Evolutionary conservation across 345 rosid genomes (phyloP).

Genomic region (Linum usitatissimum): DNA sequence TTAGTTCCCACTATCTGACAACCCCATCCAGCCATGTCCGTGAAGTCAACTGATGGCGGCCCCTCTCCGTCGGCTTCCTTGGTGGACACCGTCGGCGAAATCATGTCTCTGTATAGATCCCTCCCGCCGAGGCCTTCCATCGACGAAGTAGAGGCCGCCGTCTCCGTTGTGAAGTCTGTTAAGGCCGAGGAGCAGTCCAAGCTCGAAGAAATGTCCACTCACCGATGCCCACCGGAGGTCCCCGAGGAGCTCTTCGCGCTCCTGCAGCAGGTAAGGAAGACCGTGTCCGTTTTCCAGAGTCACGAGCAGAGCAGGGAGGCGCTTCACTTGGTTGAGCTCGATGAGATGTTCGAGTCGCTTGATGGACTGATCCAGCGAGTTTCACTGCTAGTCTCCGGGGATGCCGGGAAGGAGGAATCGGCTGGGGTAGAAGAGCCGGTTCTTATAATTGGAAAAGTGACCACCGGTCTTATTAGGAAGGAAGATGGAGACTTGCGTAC

Average conservation of each 20-base stretch:
- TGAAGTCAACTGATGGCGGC: slow-evolving; percentile 18
- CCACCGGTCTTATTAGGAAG: slow-evolving; percentile 13
- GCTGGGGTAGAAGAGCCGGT: slow-evolving; percentile 13
- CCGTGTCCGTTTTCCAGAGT: slow-evolving; percentile 34
- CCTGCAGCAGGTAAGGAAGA: slow-evolving; percentile 32
- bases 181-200: slow-evolving; percentile 30
- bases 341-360: slow-evolving; percentile 33
- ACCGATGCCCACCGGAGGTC: slow-evolving; percentile 27
- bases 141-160: slow-evolving; percentile 54
- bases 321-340: slow-evolving; percentile 34
- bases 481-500: slow-evolving; percentile 19
- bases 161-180: slow-evolving; percentile 32
- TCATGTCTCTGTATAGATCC: slow-evolving; percentile 41
- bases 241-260: slow-evolving; percentile 38
- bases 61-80: slow-evolving; percentile 25
- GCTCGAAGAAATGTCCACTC: slow-evolving; percentile 38
- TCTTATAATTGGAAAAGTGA: slow-evolving; percentile 21
- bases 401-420: slow-evolving; percentile 16
- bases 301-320: slow-evolving; percentile 50
- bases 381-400: slow-evolving; percentile 39
- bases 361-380: slow-evolving; percentile 46
- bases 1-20: not conserved
- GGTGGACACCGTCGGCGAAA: slow-evolving; percentile 35
- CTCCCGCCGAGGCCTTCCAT: slow-evolving; percentile 49
- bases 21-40: slow-evolving; percentile 26